A percentile compares a stretch with the other conserved stretches of the same genome.
phyloP scores from a whole-genome alignment of 768 basidiomycete genomes.

The Rhodotorula graminis region DNA sequence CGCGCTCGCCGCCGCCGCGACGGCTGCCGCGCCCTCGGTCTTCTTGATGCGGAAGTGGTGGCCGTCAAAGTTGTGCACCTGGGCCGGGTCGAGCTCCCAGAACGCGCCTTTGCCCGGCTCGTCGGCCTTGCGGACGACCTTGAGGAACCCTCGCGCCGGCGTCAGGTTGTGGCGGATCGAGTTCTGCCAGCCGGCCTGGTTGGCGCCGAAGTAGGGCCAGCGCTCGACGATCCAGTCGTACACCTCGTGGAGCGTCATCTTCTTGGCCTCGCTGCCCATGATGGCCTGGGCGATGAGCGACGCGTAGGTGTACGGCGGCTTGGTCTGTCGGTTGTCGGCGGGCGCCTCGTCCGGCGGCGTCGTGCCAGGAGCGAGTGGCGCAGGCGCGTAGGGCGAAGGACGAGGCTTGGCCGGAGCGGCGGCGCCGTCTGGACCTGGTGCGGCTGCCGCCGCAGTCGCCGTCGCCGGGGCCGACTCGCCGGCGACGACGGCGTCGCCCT shows the following conservation, averaged over 20 bases:
- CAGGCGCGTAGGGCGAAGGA: constrained; percentile 23
- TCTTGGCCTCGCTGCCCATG: constrained; percentile 54
- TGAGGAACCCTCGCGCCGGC: constrained; percentile 83
- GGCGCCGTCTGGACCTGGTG: not conserved
- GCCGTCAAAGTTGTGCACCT: constrained; percentile 47
- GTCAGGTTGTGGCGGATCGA: constrained; percentile 95
- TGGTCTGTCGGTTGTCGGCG: constrained; percentile 66
- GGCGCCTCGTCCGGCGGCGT: constrained; percentile 51
- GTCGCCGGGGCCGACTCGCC: not conserved
- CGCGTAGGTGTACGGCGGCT: constrained; percentile 84
- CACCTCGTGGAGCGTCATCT: constrained; percentile 86
- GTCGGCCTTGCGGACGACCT: constrained; percentile 61
- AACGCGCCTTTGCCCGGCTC: constrained; percentile 77
- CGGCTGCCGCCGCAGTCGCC: not conserved
- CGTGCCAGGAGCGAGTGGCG: constrained; percentile 44
- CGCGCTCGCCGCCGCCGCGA: not conserved
- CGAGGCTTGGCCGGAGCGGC: constrained; percentile 11
- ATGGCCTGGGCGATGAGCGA: constrained; percentile 87
- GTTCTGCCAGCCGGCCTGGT: constrained; percentile 88
- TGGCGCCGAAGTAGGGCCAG: constrained; percentile 84
- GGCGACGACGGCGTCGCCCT: not conserved
- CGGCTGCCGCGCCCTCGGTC: not conserved
- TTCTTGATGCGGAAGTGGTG: constrained; percentile 26
- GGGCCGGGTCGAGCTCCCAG: constrained; percentile 77
- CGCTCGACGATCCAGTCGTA: constrained; percentile 84